A percentile compares a stretch with the other conserved stretches of the same genome.
Conservation (phyloP, 78 protist genomes). For the slime mould (Dictyostelium discoideum) region DNA sequence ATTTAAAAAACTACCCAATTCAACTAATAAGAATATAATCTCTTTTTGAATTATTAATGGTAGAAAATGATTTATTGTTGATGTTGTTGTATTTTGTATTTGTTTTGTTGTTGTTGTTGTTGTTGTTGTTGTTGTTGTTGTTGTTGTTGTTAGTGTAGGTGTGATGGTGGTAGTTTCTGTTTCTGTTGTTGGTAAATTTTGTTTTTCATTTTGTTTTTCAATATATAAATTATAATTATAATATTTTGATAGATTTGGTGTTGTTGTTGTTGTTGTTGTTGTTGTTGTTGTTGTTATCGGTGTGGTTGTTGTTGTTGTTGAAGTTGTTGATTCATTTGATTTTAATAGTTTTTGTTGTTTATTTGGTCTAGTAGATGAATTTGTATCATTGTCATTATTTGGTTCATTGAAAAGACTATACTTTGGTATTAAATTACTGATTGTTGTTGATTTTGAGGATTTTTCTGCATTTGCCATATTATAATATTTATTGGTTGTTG, state of each 20-base stretch:
- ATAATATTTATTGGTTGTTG: slow-evolving; percentile 24
- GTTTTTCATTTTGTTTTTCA: not conserved
- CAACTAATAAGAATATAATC: slow-evolving; percentile 25
- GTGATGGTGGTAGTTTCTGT: too few relatives aligned
- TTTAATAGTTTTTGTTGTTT: not conserved
- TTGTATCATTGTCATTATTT: not conserved
- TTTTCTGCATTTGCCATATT: not conserved
- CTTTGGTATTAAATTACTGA: not conserved
- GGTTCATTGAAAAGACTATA: not conserved
- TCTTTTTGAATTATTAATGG: slow-evolving; percentile 57
- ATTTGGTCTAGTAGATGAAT: not conserved
- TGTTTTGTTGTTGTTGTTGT: slow-evolving; percentile 16
- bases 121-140: slow-evolving; percentile 13
- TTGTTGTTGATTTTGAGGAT: not conserved
- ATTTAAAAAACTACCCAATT: not conserved
- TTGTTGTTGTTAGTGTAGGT: slow-evolving; percentile 7
- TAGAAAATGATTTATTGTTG: not conserved
- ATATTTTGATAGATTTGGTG: not conserved
- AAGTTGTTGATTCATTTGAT: not conserved
- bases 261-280: not conserved
- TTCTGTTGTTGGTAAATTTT: not conserved
- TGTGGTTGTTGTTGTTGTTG: not conserved
- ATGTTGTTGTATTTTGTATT: not conserved
- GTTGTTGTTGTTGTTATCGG: not conserved
- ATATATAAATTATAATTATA: not conserved